phyloP scores from a whole-genome alignment of 208 protist genomes.

The Crithidia thermophila region DNA sequence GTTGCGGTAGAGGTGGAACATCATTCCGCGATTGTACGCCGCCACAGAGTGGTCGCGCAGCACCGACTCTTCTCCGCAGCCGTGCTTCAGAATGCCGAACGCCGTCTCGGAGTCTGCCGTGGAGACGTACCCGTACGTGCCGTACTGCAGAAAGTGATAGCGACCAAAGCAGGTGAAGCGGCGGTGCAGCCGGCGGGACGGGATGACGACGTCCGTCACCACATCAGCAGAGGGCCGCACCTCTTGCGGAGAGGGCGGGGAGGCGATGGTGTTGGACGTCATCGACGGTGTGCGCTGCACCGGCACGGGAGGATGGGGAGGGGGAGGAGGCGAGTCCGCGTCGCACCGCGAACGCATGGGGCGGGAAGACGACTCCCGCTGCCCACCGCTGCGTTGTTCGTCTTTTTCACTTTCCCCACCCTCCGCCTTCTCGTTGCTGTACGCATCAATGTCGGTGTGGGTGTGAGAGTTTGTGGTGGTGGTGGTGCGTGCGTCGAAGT shows the following conservation, averaged over 20 bases:
- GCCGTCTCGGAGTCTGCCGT: slow-evolving; percentile 66
- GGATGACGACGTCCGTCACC: slow-evolving; percentile 15
- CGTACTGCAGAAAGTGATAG: slow-evolving; percentile 74
- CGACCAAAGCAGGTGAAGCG: slow-evolving; percentile 70
- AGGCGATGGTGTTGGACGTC: background rate
- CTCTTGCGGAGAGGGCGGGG: background rate
- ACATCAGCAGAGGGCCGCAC: slow-evolving; percentile 2
- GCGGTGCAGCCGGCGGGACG: slow-evolving; percentile 42
- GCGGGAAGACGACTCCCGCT: too few relatives aligned
- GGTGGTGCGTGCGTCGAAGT: too few relatives aligned
- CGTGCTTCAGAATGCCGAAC: slow-evolving; percentile 62
- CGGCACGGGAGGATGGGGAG: too few relatives aligned
- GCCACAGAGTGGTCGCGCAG: slow-evolving; percentile 61
- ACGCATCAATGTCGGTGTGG: background rate
- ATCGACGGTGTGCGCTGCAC: background rate
- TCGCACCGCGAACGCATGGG: too few relatives aligned
- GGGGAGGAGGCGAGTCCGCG: too few relatives aligned
- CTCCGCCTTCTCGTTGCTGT: background rate
- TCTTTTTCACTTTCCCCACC: too few relatives aligned
- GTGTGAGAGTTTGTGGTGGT: too few relatives aligned
- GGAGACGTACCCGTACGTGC: slow-evolving; percentile 50
- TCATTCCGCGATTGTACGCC: slow-evolving; percentile 69
- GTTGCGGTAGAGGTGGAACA: slow-evolving; percentile 59
- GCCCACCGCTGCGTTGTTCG: too few relatives aligned
- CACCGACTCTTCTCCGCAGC: slow-evolving; percentile 33